Base-by-base conservation (phyloP, 768 basidiomycete genomes). In the Collybia sp. region DNA sequence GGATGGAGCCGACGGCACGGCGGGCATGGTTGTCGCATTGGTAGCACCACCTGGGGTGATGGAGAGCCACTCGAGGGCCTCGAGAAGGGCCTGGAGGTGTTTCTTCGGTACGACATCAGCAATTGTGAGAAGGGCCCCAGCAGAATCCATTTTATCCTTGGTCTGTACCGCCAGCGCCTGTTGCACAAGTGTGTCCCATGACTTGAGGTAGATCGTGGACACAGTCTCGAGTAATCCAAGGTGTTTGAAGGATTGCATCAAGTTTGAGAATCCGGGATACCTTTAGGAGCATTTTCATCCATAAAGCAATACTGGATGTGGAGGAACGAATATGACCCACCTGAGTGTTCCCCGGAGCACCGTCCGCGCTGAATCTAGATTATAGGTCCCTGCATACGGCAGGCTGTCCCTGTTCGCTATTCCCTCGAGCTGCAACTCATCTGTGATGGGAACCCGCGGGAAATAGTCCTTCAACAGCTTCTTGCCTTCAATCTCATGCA, bases 291-390 rank as follows among this genome's bases (percentile, higher is more conserved):
- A n/a, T n/a, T 40, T 32, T 15, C 46, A 40, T 19, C 40, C 19
- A 12, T n/a, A n/a, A n/a, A 17, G 18, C 34, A 9, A 5, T 35
- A 20, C 30, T 16, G 17, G 6, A 30, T 12, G 5, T 25, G 33
- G 39, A 15, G 2, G 42, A 32, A 37, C 31, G 8, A 15, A 4
- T 15, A 10, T 35, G 5, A 32, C 68, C 41, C 49, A 85, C 83
- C 93, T 77, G 38, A 96, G 62, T 0, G 94, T 96, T 4, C 94
- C 94, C 30, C 94, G 75, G 55, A 96, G 64, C 42, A 94, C 66
- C 1, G 90, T 86, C 42, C 76, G 70, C 56, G 5, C 50, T 12
- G 55, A 42, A 1, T 69, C 71, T 2, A 92, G 67, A 0, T 72
- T 68, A 61, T 96, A 96, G 2, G 76, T 74, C 5, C 71, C 63